Evolutionary conservation across 164 flowering plant species (phyloP), one percentile per base, ranked within the genome.

Genomic region (Brasenia schreberi): DNA sequence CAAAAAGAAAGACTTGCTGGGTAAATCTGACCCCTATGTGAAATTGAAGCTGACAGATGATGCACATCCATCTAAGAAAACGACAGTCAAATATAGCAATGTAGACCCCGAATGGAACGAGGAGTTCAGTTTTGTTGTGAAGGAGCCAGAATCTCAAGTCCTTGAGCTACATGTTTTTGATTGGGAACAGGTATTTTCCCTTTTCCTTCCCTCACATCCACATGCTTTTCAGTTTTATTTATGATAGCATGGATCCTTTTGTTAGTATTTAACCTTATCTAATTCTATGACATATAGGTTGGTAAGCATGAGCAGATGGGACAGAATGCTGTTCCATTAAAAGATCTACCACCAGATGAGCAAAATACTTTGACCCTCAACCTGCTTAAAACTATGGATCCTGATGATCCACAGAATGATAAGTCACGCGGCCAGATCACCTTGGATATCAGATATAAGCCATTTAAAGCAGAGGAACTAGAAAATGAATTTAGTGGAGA

Each of bases 31-130:
- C 59, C 96, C 96, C 23, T 86, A 87, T 71, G 88, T 87, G 63
- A 90, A 87, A 67, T 64, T 87, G 64, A 90, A 81, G 75, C 82
- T 90, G 16, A 75, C 87, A 1, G 94, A 85, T 43, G 92, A 87
- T 42, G 86, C 83, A 76, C 79, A 85, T 52, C 77, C 84, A 43
- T 69, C 90, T 23, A 79, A 76, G 81, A 65, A 69, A 63, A 69
- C 67, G 0, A 59, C 63, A 4, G 72, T 69, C 63, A 70, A 83
- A 71, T 83, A 82, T 73, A 83, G 74, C 39, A 90, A 84, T 70
- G 75, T 90, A 70, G 88, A 90, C 69, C 96, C 96, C 61, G 92
- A 87, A 79, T 90, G 96, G 96, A 87, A 90, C 67, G 92, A 90
- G 74, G 96, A 90, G 60, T 87, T 87, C 62, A 79, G 68, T 65